These are phyloP conservation scores for Filobasidium wieringae DNA, from an alignment of 768 basidiomycete species.

Conservation along the genomic window DNA sequence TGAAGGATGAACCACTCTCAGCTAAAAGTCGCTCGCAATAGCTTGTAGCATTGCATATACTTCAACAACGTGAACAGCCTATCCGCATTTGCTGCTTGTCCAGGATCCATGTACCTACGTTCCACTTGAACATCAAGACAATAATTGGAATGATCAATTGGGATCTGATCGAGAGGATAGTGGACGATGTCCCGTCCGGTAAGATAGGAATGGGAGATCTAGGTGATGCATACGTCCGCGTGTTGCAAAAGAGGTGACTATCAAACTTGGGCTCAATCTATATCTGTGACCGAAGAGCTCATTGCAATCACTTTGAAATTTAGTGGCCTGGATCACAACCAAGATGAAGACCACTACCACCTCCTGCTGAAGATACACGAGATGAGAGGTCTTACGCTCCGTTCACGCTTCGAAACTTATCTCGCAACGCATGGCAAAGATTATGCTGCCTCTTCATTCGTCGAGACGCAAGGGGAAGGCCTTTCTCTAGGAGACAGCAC, in stretches of 20 bases:
- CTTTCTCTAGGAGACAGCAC: neutral
- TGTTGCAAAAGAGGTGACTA: conserved; percentile 11
- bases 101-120: too few relatives aligned
- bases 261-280: too few relatives aligned
- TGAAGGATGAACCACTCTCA: too few relatives aligned
- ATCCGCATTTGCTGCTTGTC: too few relatives aligned
- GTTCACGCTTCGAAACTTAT: conserved; percentile 4
- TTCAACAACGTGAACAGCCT: too few relatives aligned
- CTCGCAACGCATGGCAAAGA: neutral
- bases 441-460: neutral
- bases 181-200: conserved; percentile 11
- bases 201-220: conserved; percentile 6
- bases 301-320: neutral
- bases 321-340: conserved; percentile 6
- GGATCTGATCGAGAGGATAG: conserved; percentile 7
- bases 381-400: conserved; percentile 10
- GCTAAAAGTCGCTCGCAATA: too few relatives aligned
- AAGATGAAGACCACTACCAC: conserved; percentile 9
- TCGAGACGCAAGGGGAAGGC: neutral
- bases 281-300: neutral
- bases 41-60: too few relatives aligned
- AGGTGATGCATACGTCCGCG: conserved; percentile 9
- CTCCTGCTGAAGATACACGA: conserved; percentile 15
- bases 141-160: conserved; percentile 11
- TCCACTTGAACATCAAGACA: too few relatives aligned